Evolutionary conservation across 192 early-diverging fungal genomes (phyloP).

Genomic region (Coemansia sp.): DNA sequence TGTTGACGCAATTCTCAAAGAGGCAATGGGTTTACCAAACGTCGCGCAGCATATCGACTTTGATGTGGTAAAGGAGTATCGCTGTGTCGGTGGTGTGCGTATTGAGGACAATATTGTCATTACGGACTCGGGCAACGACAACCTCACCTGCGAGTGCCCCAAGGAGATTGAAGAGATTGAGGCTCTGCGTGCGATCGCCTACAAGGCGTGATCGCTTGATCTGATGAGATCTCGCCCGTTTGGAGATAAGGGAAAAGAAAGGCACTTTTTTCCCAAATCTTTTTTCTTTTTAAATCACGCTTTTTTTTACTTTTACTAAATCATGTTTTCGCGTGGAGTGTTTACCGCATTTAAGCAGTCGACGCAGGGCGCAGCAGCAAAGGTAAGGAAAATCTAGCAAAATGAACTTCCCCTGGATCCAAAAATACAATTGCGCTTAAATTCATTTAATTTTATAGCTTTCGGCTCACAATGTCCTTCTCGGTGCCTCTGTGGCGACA

Average conservation of each 20-base stretch:
- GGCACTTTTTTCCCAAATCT: conserved; percentile 3
- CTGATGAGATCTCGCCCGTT: conserved; percentile 1
- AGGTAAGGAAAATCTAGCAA: too few relatives aligned
- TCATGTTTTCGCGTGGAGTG: conserved; percentile 46
- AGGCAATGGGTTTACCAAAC: conserved; percentile 57
- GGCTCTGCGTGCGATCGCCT: conserved; percentile 31
- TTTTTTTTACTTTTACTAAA: neutral
- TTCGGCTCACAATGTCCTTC: conserved; percentile 21
- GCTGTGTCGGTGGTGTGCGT: conserved; percentile 84
- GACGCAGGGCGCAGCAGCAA: conserved; percentile 25
- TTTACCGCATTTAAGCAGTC: conserved; percentile 36
- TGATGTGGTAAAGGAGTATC: conserved; percentile 64
- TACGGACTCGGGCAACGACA: conserved; percentile 69
- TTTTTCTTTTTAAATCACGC: neutral
- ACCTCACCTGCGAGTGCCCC: conserved; percentile 73
- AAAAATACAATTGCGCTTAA: too few relatives aligned
- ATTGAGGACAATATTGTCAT: conserved; percentile 91
- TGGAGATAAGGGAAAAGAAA: neutral
- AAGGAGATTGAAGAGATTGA: conserved; percentile 77
- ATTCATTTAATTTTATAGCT: conserved; percentile 12
- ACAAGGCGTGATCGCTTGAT: neutral
- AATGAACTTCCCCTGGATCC: too few relatives aligned
- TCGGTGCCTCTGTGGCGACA: conserved; percentile 60
- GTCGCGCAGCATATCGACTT: conserved; percentile 64
- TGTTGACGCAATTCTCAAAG: conserved; percentile 72